Conservation (phyloP, 768 basidiomycete genomes). For the Boletus rubroflammeus region DNA sequence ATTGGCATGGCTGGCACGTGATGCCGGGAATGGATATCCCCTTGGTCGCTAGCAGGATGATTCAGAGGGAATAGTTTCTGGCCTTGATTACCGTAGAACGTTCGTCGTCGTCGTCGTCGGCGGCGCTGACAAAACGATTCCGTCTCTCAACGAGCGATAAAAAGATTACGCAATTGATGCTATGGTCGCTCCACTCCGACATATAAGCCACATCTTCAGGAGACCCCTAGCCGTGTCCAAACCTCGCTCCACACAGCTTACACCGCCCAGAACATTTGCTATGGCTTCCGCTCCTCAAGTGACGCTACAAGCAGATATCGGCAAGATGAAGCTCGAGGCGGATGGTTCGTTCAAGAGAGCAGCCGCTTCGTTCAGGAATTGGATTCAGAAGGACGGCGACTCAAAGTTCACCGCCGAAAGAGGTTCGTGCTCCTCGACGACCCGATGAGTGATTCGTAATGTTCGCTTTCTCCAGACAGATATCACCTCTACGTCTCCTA, state of each 20-base stretch:
- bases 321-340: constrained; percentile 46
- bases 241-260: neutral
- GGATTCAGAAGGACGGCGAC: constrained; percentile 49
- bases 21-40: neutral
- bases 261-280: neutral
- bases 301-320: constrained; percentile 47
- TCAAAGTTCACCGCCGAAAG: constrained; percentile 64
- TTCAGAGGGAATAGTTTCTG: neutral
- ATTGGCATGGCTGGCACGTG: constrained; percentile 85
- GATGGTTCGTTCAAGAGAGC: constrained; percentile 70
- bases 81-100: constrained; percentile 9
- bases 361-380: constrained; percentile 50
- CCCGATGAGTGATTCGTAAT: too few relatives aligned
- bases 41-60: constrained; percentile 3
- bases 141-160: neutral
- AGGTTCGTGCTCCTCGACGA: constrained; percentile 42
- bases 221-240: constrained; percentile 3
- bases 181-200: constrained; percentile 14
- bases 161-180: too few relatives aligned
- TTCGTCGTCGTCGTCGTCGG: constrained; percentile 11
- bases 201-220: constrained; percentile 8
- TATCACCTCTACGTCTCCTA: constrained; percentile 91
- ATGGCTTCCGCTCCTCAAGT: constrained; percentile 35
- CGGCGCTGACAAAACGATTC: constrained; percentile 3
- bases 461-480: constrained; percentile 54